These are phyloP conservation scores for Cornus kousa DNA, from an alignment of 148 eudicot species.

Conservation along the genomic window DNA sequence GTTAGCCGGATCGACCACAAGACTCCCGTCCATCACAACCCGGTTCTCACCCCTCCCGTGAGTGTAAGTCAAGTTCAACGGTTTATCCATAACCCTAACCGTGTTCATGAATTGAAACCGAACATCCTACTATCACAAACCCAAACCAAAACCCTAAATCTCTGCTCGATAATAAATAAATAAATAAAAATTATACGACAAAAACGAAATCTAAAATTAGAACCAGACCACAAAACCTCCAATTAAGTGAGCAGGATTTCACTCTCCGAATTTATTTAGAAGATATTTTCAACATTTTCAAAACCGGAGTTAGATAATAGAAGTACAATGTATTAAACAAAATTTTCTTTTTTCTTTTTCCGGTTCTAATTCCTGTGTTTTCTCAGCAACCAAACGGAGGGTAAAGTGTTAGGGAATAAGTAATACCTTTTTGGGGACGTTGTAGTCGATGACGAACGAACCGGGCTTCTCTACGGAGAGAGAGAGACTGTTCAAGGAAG, in stretches of 20 bases:
- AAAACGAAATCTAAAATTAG: neutral
- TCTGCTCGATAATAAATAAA: neutral
- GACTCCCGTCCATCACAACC: conserved; percentile 43
- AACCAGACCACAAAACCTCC: neutral
- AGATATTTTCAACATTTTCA: neutral
- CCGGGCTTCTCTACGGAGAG: conserved; percentile 57
- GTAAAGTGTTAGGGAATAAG: neutral
- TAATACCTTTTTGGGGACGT: conserved; percentile 46
- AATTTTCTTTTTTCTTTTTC: neutral
- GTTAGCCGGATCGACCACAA: conserved; percentile 45
- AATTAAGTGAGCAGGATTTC: neutral
- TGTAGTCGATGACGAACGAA: conserved; percentile 49
- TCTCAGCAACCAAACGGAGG: neutral
- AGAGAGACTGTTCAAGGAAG: conserved; percentile 37
- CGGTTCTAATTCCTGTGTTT: neutral
- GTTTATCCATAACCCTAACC: conserved; percentile 45
- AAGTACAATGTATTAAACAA: too few relatives aligned
- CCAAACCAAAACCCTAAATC: neutral
- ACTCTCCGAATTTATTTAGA: neutral
- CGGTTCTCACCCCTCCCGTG: conserved; percentile 35
- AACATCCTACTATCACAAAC: conserved; percentile 37
- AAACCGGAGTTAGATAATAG: neutral
- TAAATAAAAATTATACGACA: too few relatives aligned
- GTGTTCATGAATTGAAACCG: conserved; percentile 56
- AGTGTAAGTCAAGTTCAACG: conserved; percentile 45